phyloP scores from a whole-genome alignment of 179 eudicot genomes.

The Corrigiola litoralis region DNA sequence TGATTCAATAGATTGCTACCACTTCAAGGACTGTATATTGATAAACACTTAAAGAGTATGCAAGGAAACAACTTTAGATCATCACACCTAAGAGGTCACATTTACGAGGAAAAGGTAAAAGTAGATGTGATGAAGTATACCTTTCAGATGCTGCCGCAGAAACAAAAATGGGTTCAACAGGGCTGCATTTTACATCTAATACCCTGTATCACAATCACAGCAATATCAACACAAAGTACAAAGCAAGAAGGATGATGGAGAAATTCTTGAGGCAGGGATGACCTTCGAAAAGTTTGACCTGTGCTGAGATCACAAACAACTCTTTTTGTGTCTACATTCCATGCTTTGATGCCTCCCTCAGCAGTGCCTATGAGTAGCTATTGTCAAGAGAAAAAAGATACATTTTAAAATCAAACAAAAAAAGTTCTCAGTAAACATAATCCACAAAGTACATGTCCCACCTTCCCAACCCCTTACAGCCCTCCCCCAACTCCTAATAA shows the following conservation, averaged over 20 bases:
- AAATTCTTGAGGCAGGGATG: slow-evolving; percentile 7
- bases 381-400: slow-evolving; percentile 37
- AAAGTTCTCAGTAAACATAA: neutral
- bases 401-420: slow-evolving; percentile 5
- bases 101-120: neutral
- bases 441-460: neutral
- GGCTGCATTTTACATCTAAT: slow-evolving; percentile 90
- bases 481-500: neutral
- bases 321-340: slow-evolving; percentile 98
- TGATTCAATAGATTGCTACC: too few relatives aligned
- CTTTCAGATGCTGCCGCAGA: slow-evolving; percentile 94
- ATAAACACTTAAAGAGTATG: neutral
- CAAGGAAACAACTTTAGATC: neutral
- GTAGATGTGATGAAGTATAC: slow-evolving; percentile 33
- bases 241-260: slow-evolving; percentile 10
- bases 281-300: slow-evolving; percentile 73
- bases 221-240: slow-evolving; percentile 17
- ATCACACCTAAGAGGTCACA: neutral
- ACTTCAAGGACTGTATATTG: slow-evolving; percentile 2
- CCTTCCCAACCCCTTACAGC: neutral
- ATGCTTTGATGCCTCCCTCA: slow-evolving; percentile 96
- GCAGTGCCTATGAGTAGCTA: slow-evolving; percentile 99
- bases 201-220: slow-evolving; percentile 48
- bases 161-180: slow-evolving; percentile 95
- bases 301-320: slow-evolving; percentile 95